Conservation (phyloP, 345 rosid species). For the Kandelia obovata region DNA sequence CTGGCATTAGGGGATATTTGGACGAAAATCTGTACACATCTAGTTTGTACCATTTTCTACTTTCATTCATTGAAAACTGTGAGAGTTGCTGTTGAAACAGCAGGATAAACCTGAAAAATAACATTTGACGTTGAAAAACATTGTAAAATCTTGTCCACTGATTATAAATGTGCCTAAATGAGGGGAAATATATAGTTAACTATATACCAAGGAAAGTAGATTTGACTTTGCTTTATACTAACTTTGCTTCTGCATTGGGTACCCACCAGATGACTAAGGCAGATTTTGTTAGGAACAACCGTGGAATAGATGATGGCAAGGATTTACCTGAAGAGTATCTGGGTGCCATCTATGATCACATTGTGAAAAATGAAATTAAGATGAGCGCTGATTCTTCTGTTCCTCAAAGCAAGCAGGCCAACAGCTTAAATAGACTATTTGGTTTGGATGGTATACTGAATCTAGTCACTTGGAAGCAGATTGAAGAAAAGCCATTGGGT, state of each 20-base stretch:
- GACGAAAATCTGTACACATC: neutral
- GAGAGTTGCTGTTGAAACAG: neutral
- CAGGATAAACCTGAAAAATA: neutral
- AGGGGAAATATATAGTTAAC: neutral
- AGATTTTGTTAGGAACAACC: slow-evolving; percentile 78
- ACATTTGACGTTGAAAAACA: neutral
- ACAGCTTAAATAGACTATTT: slow-evolving; percentile 76
- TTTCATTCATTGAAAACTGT: neutral
- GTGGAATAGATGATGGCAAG: slow-evolving; percentile 96
- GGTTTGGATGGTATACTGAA: slow-evolving; percentile 94
- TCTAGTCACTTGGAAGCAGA: slow-evolving; percentile 75
- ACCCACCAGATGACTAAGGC: slow-evolving; percentile 76
- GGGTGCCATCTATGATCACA: slow-evolving; percentile 74
- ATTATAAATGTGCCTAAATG: neutral
- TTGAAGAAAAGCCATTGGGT: slow-evolving; percentile 85
- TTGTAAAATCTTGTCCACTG: neutral
- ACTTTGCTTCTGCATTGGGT: slow-evolving; percentile 29
- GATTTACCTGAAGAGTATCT: slow-evolving; percentile 93
- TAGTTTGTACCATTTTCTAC: neutral
- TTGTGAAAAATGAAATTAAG: slow-evolving; percentile 88
- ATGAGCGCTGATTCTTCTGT: slow-evolving; percentile 76
- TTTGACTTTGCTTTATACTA: slow-evolving; percentile 20
- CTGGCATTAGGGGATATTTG: neutral
- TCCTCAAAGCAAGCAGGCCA: slow-evolving; percentile 80
- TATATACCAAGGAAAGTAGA: slow-evolving; percentile 2